phyloP scores from a whole-genome alignment of 768 basidiomycete genomes.

The Phaeotremella skinneri region DNA sequence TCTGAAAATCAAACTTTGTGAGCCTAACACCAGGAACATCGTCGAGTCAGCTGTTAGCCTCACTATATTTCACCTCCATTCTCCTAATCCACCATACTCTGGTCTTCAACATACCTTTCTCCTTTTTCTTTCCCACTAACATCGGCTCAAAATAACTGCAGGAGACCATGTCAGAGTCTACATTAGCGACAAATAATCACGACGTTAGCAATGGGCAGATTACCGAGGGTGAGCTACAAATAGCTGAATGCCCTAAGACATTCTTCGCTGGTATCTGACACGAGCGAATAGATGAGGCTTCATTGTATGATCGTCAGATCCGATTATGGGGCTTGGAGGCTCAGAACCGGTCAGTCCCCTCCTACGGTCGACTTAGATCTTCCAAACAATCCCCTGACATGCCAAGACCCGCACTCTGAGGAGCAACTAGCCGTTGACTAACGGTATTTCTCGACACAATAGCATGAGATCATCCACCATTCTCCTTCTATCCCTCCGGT shows the following conservation, averaged over 20 bases:
- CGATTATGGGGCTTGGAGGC: conserved; percentile 97
- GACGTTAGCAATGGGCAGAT: conserved; percentile 20
- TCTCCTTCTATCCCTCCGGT: conserved; percentile 71
- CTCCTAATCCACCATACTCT: background rate
- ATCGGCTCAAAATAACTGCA: too few species aligned
- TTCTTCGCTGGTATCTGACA: too few species aligned
- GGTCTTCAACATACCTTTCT: too few species aligned
- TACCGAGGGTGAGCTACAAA: conserved; percentile 37
- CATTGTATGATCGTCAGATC: conserved; percentile 94
- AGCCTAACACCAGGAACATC: background rate
- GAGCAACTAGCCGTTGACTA: too few species aligned
- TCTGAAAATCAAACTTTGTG: conserved; percentile 2
- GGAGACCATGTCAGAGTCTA: too few species aligned
- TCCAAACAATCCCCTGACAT: background rate
- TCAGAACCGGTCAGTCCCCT: conserved; percentile 73
- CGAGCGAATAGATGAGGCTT: conserved; percentile 63
- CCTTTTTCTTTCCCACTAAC: conserved; percentile 3
- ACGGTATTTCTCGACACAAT: conserved; percentile 15
- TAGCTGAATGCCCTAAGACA: background rate
- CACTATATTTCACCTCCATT: background rate
- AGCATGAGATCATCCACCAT: conserved; percentile 95
- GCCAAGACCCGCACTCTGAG: too few species aligned
- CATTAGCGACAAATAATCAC: background rate
- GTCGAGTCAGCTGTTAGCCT: background rate
- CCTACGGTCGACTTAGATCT: background rate